Conservation (phyloP, 306 rosid species). For the Cicer bijugum region DNA sequence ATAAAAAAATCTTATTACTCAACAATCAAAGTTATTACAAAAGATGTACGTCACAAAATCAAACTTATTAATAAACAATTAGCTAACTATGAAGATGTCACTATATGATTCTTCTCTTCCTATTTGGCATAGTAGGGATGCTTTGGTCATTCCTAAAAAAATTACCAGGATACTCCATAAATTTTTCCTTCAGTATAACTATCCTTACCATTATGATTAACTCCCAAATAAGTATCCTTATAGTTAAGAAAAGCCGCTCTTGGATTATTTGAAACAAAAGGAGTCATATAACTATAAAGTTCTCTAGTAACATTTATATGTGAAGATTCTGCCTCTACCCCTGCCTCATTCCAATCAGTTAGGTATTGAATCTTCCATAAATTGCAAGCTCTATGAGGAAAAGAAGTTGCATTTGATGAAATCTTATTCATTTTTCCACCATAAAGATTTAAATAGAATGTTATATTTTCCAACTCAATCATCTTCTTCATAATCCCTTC, state of each 20-base stretch:
- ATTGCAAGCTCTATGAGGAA: slow-evolving; percentile 74
- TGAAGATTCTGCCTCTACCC: slow-evolving; percentile 43
- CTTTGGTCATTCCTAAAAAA: too few relatives aligned
- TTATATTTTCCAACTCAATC: slow-evolving; percentile 58
- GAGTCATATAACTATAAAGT: slow-evolving; percentile 66
- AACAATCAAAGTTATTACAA: too few relatives aligned
- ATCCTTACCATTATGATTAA: slow-evolving; percentile 56
- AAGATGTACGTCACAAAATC: too few relatives aligned
- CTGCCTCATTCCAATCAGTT: slow-evolving; percentile 64
- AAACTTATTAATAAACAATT: too few relatives aligned
- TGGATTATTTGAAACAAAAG: slow-evolving; percentile 66
- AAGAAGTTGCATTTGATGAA: slow-evolving; percentile 54
- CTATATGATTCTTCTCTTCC: too few relatives aligned
- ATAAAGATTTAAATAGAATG: slow-evolving; percentile 59
- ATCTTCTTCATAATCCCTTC: slow-evolving; percentile 74
- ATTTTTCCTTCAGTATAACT: slow-evolving; percentile 55
- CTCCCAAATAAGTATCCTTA: slow-evolving; percentile 74
- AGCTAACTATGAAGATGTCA: too few relatives aligned
- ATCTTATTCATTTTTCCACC: slow-evolving; percentile 81
- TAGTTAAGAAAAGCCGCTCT: slow-evolving; percentile 72
- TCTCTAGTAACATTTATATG: slow-evolving; percentile 52
- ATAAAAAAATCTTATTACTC: too few relatives aligned
- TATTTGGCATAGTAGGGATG: too few relatives aligned
- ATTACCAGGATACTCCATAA: slow-evolving; percentile 51
- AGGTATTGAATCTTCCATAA: slow-evolving; percentile 73